Evolutionary conservation across 2,329 filamentous ascomycete genomes (phyloP).

Genomic region (Xylariaceae sp.): DNA sequence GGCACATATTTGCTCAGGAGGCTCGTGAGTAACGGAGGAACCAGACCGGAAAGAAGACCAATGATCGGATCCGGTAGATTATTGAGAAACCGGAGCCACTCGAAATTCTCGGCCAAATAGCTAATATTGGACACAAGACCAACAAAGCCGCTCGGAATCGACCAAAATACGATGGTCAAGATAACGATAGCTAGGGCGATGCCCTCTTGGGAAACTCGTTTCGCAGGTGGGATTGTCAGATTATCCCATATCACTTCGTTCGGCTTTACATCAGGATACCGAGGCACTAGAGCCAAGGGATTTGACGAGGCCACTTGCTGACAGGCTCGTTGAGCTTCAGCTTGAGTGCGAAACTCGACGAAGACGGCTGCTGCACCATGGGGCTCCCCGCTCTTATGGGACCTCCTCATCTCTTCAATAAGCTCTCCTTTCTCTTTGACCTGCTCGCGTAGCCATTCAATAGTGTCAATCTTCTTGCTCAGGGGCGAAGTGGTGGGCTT

Average conservation of each 20-base stretch:
- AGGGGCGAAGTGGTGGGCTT: slow-evolving; percentile 65
- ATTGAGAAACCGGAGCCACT: slow-evolving; percentile 76
- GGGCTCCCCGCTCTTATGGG: slow-evolving; percentile 28
- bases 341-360: slow-evolving; percentile 84
- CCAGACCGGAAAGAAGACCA: slow-evolving; percentile 80
- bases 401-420: slow-evolving; percentile 48
- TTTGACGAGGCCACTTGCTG: slow-evolving; percentile 54
- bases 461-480: slow-evolving; percentile 85
- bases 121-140: slow-evolving; percentile 85
- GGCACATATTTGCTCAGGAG: slow-evolving; percentile 85
- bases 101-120: slow-evolving; percentile 66
- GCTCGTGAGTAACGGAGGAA: slow-evolving; percentile 80
- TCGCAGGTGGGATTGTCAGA: slow-evolving; percentile 54
- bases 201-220: slow-evolving; percentile 45
- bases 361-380: slow-evolving; percentile 73
- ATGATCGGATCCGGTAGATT: slow-evolving; percentile 71
- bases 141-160: slow-evolving; percentile 75
- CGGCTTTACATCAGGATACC: slow-evolving; percentile 68
- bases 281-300: slow-evolving; percentile 33
- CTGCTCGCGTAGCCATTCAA: slow-evolving; percentile 78
- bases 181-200: slow-evolving; percentile 72
- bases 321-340: slow-evolving; percentile 83
- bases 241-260: slow-evolving; percentile 87
- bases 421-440: slow-evolving; percentile 51
- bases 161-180: slow-evolving; percentile 85